Conservation (phyloP, 2,329 filamentous ascomycete species). For the Epichloe gansuensis region DNA sequence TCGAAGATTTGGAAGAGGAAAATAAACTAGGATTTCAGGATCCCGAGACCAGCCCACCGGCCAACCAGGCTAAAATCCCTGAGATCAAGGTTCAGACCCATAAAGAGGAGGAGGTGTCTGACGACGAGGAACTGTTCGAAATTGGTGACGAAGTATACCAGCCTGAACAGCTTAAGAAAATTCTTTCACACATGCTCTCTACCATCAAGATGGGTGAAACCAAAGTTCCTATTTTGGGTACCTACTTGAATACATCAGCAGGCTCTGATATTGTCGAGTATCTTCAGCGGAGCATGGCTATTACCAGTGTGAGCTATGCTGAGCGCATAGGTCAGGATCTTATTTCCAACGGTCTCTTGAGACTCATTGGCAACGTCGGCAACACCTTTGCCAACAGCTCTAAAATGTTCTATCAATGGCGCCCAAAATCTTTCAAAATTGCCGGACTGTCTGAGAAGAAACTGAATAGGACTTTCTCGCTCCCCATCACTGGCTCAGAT, state of each 20-base stretch:
- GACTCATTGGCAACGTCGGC: conserved; percentile 86
- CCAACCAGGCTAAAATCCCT: conserved; percentile 44
- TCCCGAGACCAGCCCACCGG: conserved; percentile 57
- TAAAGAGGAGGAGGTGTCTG: conserved; percentile 46
- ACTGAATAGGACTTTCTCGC: conserved; percentile 63
- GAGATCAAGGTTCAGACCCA: conserved; percentile 79
- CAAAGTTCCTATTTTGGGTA: conserved; percentile 91
- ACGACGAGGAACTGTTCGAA: conserved; percentile 71
- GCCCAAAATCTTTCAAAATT: conserved; percentile 77
- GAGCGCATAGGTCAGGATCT: conserved; percentile 94
- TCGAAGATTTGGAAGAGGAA: conserved; percentile 96
- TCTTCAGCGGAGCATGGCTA: conserved; percentile 76
- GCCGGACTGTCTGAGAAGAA: conserved; percentile 86
- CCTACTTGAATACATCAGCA: conserved; percentile 83
- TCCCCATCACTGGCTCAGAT: conserved; percentile 47
- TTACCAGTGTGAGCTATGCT: conserved; percentile 75
- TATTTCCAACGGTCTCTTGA: conserved; percentile 71
- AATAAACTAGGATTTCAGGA: conserved; percentile 97
- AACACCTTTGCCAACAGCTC: conserved; percentile 96
- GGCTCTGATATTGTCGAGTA: conserved; percentile 95
- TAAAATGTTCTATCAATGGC: conserved; percentile 96
- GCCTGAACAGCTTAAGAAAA: conserved; percentile 81
- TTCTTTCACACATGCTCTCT: conserved; percentile 74
- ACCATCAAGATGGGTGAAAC: conserved; percentile 79
- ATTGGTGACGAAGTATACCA: conserved; percentile 82